These are phyloP conservation scores for Malassezia psittaci DNA, from an alignment of 1,284 basidiomycete species.

Conservation along the genomic window DNA sequence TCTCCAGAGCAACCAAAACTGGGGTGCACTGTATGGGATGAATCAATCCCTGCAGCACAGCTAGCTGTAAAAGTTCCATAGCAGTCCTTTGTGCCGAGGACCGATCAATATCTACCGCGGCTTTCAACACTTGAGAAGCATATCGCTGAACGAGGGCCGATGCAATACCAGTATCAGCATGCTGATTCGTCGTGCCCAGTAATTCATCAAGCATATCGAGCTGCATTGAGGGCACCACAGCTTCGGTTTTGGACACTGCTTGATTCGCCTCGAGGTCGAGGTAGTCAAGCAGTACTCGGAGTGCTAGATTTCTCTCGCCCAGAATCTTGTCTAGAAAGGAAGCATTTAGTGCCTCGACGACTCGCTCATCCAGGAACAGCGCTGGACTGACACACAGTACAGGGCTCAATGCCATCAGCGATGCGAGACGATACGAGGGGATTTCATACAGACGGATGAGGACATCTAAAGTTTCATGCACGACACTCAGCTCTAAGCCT, in stretches of 20 bases:
- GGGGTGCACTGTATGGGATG: conserved; percentile 91
- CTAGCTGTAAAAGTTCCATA: conserved; percentile 80
- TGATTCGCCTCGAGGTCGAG: conserved; percentile 22
- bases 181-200: conserved; percentile 82
- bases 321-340: conserved; percentile 65
- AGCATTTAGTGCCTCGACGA: conserved; percentile 74
- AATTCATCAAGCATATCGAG: conserved; percentile 64
- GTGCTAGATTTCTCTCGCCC: conserved; percentile 62
- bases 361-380: conserved; percentile 67
- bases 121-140: conserved; percentile 66
- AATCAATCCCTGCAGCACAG: conserved; percentile 84
- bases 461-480: conserved; percentile 54
- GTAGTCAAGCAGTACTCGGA: conserved; percentile 74
- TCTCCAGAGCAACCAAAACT: conserved; percentile 83
- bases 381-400: conserved; percentile 84
- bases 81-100: conserved; percentile 65
- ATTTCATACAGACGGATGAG: conserved; percentile 64
- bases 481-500: background rate
- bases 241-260: conserved; percentile 26
- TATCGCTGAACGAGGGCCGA: conserved; percentile 89
- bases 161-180: conserved; percentile 92
- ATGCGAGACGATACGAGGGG: conserved; percentile 59
- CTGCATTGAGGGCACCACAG: conserved; percentile 43
- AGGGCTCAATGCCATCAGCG: conserved; percentile 57
- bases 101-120: conserved; percentile 53